A percentile compares a stretch with the other conserved stretches of the same genome.
Conservation (phyloP, 352 stramenopile species). For the Aphanomyces stellatus region DNA sequence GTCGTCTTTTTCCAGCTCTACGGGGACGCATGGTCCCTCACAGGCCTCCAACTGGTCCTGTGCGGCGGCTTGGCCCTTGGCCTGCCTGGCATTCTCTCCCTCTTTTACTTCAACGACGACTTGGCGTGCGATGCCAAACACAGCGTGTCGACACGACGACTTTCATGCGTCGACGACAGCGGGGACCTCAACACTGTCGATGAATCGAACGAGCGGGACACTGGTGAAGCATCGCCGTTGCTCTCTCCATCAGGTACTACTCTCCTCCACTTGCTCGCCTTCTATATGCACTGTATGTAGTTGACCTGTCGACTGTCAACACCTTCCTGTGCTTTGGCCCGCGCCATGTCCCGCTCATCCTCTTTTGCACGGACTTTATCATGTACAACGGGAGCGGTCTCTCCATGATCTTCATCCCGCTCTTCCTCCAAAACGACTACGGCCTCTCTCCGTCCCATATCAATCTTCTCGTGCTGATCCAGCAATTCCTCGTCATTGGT, state of each 20-base stretch:
- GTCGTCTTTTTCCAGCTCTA: conserved; percentile 65
- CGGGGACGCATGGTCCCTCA: conserved; percentile 61
- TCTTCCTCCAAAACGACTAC: conserved; percentile 78
- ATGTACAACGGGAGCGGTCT: conserved; percentile 76
- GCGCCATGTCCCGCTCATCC: conserved; percentile 49
- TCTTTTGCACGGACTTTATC: conserved; percentile 71
- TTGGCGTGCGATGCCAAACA: conserved; percentile 44
- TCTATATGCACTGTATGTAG: no score
- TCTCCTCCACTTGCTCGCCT: no score
- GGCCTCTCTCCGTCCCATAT: conserved; percentile 60
- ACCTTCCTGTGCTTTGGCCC: conserved; percentile 53
- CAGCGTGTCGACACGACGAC: background rate
- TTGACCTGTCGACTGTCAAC: background rate
- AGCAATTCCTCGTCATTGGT: conserved; percentile 12
- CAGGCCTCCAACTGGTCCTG: conserved; percentile 50
- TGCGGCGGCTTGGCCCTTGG: conserved; percentile 50
- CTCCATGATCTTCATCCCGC: conserved; percentile 75
- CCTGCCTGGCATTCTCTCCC: conserved; percentile 39
- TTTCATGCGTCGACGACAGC: conserved; percentile 8
- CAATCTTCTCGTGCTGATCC: conserved; percentile 48
- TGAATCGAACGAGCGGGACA: no score
- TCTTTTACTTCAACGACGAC: conserved; percentile 79
- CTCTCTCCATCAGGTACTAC: no score
- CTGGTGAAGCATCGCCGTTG: no score
- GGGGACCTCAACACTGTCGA: no score